Evolutionary conservation across 1,284 basidiomycete species (phyloP), one percentile per base, ranked within the genome.

Genomic region (Ceratobasidium sp.): DNA sequence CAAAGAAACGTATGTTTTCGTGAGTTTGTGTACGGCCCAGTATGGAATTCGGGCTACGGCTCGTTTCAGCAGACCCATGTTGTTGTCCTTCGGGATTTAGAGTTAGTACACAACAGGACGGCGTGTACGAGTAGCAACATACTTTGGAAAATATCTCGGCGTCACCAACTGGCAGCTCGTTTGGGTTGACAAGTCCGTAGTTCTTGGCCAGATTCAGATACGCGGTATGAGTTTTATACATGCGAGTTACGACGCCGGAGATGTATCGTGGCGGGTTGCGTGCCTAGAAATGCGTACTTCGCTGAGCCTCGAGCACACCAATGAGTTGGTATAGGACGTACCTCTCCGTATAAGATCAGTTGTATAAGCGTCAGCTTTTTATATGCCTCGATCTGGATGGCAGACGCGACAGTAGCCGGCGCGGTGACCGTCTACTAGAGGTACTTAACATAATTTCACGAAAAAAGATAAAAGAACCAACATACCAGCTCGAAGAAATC

Each of bases 331-430:
- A 53, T 61, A 0, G 3, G 78, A 46, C 86, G 44, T 44, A 92
- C 92, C 86, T 91, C 90, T 51, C 94, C 95, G 78, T 91, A 88
- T 18, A 89, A 86, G 69, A 96, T 92, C 39, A 96, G 85, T 82
- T 95, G 94, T 7, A 95, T 89, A 5, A 96, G 86, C 9, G 90
- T 85, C 55, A 95, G 86, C 85, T 96, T 95, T 87, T 97, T 97
- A 83, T 93, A 87, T 0, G 95, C 95, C 82, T 96, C 95, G 81
- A 95, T 84, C 83, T 97, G 95, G 6, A 97, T 87, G 2, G 92
- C 91, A 0, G 91, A 89, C 0, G 91, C 89, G 0, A 87, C 87
- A 0, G 89, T 86, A 0, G 91, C 91, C 0, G 95, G 95, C 91
- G 46, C 83, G 83, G 86, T 77, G 49, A 78, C 80, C 56, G 75